Evolutionary conservation across 768 basidiomycete genomes (phyloP), one percentile per base, ranked within the genome.

Genomic region (Trichaptum fuscoviolaceum): DNA sequence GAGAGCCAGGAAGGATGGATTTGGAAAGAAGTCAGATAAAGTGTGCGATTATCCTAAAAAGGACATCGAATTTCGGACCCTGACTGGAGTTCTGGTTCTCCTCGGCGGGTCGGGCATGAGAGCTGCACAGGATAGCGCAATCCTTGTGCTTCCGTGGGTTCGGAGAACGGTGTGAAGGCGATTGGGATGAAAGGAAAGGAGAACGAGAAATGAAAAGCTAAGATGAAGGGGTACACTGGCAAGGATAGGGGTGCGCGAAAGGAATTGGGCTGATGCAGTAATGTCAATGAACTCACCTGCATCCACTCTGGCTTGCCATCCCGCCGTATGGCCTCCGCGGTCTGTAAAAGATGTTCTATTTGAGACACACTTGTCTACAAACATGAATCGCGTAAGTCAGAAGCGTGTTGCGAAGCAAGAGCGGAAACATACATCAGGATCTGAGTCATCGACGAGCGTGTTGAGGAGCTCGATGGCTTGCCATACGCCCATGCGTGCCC

Each of bases 301-400:
- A 94, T 93, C 92, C 92, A 94, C 69, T 95, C 92, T 0, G 92
- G 93, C 73, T 92, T 92, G 0, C 91, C 92, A 68, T 94, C 93
- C 25, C 84, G 81, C 59, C 93, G 84, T 69, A 95, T 93, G 12
- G 93, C 92, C 72, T 95, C 93, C n/a, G 93, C 93, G 0, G 93
- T 95, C 73, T 96, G 95, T 0, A 96, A 82, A 2, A 96, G 82
- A 73, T 96, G 95, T 71, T 95, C 92, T 35, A 96, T 95, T 78
- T 96, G 94, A 36, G 92, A 87, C 30, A 92, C 76, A 69, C 79
- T 81, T 1, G 91, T 91, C 91, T 92, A 73, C 8, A 70, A 62
- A 64, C 35, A 23, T 35, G 63, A 36, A 52, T 66, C 69, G 68
- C 64, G 71, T 72, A 20, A 76, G 81, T 67, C 15, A 12, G 25